These are phyloP conservation scores for Talaromyces marneffei DNA, from an alignment of 2,329 filamentous ascomycete species.

Conservation along the genomic window DNA sequence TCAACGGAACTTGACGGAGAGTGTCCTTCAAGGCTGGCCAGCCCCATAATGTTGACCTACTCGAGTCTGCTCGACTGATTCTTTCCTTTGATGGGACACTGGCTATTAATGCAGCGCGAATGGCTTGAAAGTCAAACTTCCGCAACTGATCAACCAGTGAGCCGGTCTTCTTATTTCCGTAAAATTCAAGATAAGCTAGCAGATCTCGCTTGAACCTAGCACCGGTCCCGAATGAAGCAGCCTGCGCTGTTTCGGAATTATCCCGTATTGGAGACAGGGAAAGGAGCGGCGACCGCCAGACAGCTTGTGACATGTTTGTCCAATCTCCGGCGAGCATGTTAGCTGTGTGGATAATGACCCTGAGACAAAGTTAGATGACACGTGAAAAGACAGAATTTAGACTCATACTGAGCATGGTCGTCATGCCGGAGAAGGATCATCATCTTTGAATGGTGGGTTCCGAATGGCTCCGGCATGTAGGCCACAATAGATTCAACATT, in stretches of 20 bases:
- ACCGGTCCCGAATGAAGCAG: slow-evolving; percentile 52
- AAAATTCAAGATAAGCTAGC: slow-evolving; percentile 64
- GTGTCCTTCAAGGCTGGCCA: slow-evolving; percentile 63
- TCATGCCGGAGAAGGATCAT: slow-evolving; percentile 75
- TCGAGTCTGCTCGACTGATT: slow-evolving; percentile 37
- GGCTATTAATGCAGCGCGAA: slow-evolving; percentile 68
- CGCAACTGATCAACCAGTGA: slow-evolving; percentile 53
- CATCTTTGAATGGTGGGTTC: slow-evolving; percentile 85
- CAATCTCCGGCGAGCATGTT: slow-evolving; percentile 89
- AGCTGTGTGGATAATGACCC: slow-evolving; percentile 75
- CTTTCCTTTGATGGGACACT: slow-evolving; percentile 68
- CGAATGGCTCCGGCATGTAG: slow-evolving; percentile 76
- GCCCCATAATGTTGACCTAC: slow-evolving; percentile 61
- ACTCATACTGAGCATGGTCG: slow-evolving; percentile 57
- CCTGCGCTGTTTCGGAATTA: background rate
- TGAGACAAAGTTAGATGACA: slow-evolving; percentile 17
- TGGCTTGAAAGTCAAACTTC: slow-evolving; percentile 61
- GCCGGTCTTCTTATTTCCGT: slow-evolving; percentile 54
- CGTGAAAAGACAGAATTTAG: background rate
- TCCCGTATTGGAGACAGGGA: slow-evolving; percentile 39
- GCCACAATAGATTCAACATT: slow-evolving; percentile 69
- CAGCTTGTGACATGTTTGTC: slow-evolving; percentile 79
- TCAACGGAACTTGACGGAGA: slow-evolving; percentile 50
- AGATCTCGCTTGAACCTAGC: slow-evolving; percentile 69
- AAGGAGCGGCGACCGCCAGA: slow-evolving; percentile 71